These are phyloP conservation scores for Penicillium sp. DNA, from an alignment of 2,329 filamentous ascomycete species.

Conservation along the genomic window DNA sequence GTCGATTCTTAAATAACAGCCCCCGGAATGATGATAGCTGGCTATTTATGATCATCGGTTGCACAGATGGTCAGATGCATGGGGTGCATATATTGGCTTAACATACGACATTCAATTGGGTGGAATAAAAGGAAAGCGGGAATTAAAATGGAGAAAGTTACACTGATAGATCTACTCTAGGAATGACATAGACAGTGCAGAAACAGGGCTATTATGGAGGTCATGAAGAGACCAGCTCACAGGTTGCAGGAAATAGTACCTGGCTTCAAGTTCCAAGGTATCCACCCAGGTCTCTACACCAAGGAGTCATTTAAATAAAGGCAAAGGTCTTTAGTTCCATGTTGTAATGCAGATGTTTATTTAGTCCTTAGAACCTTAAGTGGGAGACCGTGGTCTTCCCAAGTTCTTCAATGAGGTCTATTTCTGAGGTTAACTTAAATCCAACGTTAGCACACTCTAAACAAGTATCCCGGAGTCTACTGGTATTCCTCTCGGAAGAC, in stretches of 20 bases:
- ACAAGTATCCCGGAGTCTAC: constrained; percentile 2
- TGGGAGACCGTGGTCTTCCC: neutral
- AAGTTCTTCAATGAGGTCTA: neutral
- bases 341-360: too few species aligned
- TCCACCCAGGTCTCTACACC: too few species aligned
- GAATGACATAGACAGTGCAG: neutral
- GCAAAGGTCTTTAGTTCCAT: too few species aligned
- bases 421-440: neutral
- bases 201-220: neutral
- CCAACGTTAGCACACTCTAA: neutral
- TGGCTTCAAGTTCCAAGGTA: too few species aligned
- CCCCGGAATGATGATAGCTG: neutral
- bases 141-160: neutral
- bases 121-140: neutral
- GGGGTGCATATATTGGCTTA: neutral
- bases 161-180: neutral
- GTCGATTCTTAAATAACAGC: neutral
- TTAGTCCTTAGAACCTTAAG: neutral
- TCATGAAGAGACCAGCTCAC: neutral
- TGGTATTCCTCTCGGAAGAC: constrained; percentile 45
- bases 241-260: neutral
- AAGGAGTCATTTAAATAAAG: too few species aligned
- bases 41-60: neutral
- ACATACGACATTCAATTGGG: neutral
- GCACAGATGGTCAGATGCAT: neutral